Evolutionary conservation across 1,284 basidiomycete species (phyloP), one percentile per base, ranked within the genome.

Genomic region (Pascua sp.): DNA sequence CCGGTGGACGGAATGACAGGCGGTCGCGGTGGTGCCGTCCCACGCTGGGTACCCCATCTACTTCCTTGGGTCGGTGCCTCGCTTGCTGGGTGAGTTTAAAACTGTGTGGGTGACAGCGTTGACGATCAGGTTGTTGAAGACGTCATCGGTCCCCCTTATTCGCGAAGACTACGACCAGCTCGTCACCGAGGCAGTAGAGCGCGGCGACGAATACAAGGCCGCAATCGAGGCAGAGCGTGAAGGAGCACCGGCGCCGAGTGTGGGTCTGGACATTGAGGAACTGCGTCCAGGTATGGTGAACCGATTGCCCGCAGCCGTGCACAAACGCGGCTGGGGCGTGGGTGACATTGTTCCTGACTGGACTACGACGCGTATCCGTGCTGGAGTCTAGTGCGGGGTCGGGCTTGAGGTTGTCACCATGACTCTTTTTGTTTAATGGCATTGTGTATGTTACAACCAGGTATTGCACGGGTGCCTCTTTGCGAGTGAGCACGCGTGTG

Each of bases 41-140:
- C 92, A 0, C 87, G 90, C 0, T 95, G 92, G 77, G 79, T 86
- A 8, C 87, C 91, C 2, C 84, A 85, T 1, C 81, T 85, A 40
- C 81, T 93, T 74, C 82, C 87, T 0, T 97, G 93, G 92, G 85
- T 97, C n/a, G 93, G 93, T 4, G 93, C 90, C 0, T 92, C 90
- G 40, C 76, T 97, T 13, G 90, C 91, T 3, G 94, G 93, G 87
- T 91, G 73, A 65, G 86, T 79, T 39, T 11, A n/a, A 32, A 32
- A 32, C 12, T 37, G 2, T 4, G 24, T 10, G 15, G 8, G 12
- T 39, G 18, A 11, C 5, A 4, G 17, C 13, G 17, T 51, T 60
- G 38, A 53, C 59, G 24, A 48, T 18, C 64, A 86, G 85, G 0
- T 80, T 88, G 11, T 79, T 96, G 52, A 94, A 95, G 76, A 90